Evolutionary conservation across 2,329 filamentous ascomycete species (phyloP).

Genomic region (Colletotrichum somersetense): DNA sequence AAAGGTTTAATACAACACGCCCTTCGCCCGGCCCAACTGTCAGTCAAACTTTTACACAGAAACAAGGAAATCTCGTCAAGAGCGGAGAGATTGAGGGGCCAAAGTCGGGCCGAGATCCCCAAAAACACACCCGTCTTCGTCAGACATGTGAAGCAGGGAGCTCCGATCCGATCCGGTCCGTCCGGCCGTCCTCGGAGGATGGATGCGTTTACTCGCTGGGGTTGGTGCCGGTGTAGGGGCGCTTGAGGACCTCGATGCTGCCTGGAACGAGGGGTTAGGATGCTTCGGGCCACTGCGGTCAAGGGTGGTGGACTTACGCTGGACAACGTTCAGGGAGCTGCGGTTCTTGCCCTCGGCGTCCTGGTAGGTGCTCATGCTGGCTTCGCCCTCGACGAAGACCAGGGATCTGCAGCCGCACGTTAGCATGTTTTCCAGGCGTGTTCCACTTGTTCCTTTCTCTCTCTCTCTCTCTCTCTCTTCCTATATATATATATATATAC

Average conservation of each 20-base stretch:
- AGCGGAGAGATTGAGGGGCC: constrained; percentile 13
- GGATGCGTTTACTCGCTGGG: constrained; percentile 38
- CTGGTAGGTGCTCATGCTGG: constrained; percentile 74
- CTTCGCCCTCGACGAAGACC: constrained; percentile 88
- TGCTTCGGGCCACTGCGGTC: neutral
- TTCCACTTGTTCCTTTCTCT: neutral
- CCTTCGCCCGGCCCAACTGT: constrained; percentile 14
- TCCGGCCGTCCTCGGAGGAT: neutral
- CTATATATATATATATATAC: neutral
- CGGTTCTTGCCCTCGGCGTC: constrained; percentile 78
- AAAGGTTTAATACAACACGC: constrained; percentile 30
- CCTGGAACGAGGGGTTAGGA: constrained; percentile 51
- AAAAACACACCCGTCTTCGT: constrained; percentile 12
- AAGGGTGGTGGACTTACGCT: constrained; percentile 73
- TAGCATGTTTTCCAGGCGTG: neutral
- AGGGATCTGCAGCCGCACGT: constrained; percentile 68
- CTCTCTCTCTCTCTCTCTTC: neutral
- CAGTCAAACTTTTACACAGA: constrained; percentile 27
- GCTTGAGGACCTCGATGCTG: constrained; percentile 60
- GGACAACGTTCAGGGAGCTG: constrained; percentile 76
- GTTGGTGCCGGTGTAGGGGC: constrained; percentile 49
- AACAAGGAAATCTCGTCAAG: constrained; percentile 19
- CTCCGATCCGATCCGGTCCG: constrained; percentile 10
- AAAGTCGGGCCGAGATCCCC: constrained; percentile 23
- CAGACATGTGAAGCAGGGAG: constrained; percentile 16